Evolutionary conservation across 139 green algal genomes (phyloP).

Genomic region (Astrephomene gubernaculifera): DNA sequence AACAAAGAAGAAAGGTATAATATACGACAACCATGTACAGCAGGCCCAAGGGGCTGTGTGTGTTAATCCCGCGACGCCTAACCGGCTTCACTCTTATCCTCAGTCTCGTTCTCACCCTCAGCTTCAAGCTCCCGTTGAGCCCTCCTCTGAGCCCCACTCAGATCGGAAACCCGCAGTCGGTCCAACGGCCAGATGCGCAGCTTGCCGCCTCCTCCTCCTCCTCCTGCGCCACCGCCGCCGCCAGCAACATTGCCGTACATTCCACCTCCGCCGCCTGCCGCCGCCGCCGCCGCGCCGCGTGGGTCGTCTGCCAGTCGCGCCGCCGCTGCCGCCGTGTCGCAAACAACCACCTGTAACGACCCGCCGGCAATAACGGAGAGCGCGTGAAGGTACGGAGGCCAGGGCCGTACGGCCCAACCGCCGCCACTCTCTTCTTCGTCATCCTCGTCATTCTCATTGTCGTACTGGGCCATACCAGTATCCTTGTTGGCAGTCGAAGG

Average conservation of each 20-base stretch:
- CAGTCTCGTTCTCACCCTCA: not conserved
- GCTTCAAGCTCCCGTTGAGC: conserved; percentile 42
- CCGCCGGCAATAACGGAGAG: conserved; percentile 47
- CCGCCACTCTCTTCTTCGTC: not conserved
- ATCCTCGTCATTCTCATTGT: not conserved
- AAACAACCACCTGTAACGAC: conserved; percentile 38
- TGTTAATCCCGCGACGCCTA: no score
- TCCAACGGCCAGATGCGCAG: conserved; percentile 65
- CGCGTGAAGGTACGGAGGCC: conserved; percentile 28
- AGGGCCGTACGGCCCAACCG: conserved; percentile 5
- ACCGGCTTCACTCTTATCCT: no score
- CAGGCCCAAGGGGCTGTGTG: no score
- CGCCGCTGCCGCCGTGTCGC: not conserved
- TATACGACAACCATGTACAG: no score
- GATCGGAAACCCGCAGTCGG: conserved; percentile 20
- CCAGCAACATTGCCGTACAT: no score
- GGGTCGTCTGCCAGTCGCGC: conserved; percentile 24
- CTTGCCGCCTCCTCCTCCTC: not conserved
- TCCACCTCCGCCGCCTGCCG: not conserved
- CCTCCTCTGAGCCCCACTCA: conserved; percentile 23
- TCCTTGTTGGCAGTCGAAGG: not conserved
- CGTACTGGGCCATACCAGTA: not conserved
- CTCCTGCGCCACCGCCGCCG: not conserved
- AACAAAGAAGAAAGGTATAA: no score
- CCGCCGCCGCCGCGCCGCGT: not conserved